Percentiles rank a stretch among this genome's conserved stretches.
phyloP scores from a whole-genome alignment of 345 rosid genomes.

The Populus deltoides region DNA sequence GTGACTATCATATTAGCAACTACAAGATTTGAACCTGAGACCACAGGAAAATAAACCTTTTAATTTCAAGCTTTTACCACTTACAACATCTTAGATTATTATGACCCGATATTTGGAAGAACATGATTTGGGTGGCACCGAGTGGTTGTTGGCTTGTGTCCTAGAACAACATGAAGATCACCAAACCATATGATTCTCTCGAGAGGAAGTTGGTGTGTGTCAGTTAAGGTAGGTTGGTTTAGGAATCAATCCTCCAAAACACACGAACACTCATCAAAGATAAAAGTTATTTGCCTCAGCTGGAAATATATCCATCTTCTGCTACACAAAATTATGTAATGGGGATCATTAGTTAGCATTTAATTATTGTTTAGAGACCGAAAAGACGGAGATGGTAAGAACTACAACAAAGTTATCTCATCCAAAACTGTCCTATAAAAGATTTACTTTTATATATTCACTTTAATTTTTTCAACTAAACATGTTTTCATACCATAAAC shows the following conservation, averaged over 20 bases:
- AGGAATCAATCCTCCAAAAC: constrained; percentile 18
- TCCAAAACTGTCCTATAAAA: no score
- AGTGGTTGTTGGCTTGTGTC: constrained; percentile 30
- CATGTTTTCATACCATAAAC: no score
- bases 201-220: constrained; percentile 32
- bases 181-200: constrained; percentile 28
- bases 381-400: no score
- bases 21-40: no score
- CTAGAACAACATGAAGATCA: constrained; percentile 32
- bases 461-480: no score
- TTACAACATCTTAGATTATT: no score
- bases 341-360: not conserved
- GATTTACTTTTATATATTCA: no score
- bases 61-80: no score
- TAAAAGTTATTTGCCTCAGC: not conserved
- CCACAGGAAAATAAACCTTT: no score
- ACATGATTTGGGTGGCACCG: constrained; percentile 8
- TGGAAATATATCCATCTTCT: not conserved
- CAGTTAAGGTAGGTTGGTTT: constrained; percentile 30
- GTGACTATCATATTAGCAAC: no score
- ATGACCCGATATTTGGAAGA: not conserved
- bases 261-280: constrained; percentile 7
- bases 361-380: no score
- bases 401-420: no score
- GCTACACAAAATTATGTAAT: not conserved